Evolutionary conservation across 345 rosid genomes (phyloP), one percentile per base, ranked within the genome.

Genomic region (Noccaea bulbosa): DNA sequence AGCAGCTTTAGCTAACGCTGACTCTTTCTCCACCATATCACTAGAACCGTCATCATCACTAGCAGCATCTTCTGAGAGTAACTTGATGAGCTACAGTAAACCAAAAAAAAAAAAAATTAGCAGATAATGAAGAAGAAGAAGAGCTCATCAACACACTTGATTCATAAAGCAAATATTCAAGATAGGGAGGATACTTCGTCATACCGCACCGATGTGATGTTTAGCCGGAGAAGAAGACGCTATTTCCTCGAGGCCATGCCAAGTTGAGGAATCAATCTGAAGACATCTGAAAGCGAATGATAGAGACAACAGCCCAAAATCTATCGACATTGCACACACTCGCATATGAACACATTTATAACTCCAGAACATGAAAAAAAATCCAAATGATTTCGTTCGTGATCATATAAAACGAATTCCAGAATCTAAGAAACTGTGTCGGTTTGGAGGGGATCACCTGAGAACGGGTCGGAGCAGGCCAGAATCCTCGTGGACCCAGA

Each of bases 211-310:
- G 34, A 94, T 69, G 70, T 91, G 98, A 76, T 84, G 76, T 70
- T 82, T 91, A n/a, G 85, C 81, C 5, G 86, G 83, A 80, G 90
- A 78, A 71, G 90, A 80, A 17, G 86, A 87, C 54, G 93, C 89
- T 38, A 95, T 86, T 68, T 94, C 93, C 78, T 94, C 93, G 0
- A 94, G 83, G 34, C 93, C 99, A 67, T 63, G 79, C 99, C 96
- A 94, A 14, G 96, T 95, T 2, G 78, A 61, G 3, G 85, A 56
- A 24, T 91, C 90, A 33, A 94, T 84, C 55, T 83, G 90, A 50
- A 94, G 81, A 79, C 84, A 85, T 55, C 96, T 94, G 71, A 52
- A 72, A 58, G 32, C 54, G 15, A 69, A 54, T 43, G 4, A 40
- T 14, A 69, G 1, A 45, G 11, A 32, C 14, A 6, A 32, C 14